Base-by-base conservation (phyloP, 1,284 basidiomycete genomes). In the Cyathus pygmaeus region DNA sequence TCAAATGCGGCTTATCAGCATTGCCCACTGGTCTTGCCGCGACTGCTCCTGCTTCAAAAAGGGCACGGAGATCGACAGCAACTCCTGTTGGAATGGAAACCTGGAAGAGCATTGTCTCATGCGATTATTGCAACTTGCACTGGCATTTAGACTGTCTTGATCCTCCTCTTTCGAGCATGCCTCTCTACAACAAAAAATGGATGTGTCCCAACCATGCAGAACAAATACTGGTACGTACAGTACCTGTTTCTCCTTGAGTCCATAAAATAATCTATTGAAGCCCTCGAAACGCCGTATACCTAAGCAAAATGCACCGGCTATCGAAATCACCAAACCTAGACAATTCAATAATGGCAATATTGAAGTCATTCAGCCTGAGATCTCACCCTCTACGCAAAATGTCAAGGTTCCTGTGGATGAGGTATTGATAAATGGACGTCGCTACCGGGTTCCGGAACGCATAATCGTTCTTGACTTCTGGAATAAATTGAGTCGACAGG, bases 141-240 rank as follows among this genome's bases (percentile, higher is more conserved):
- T 99, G 97, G 94, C 97, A 99, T 76, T 86, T 99, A 58, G 97
- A 99, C 76, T 99, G 97, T 73, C 83, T 99, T 33, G 91, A 94
- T 69, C 98, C 97, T 21, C 97, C 98, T 2, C 81, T 98, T 67
- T 84, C 91, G 23, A 85, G 85, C 50, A 91, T 99, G 88, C 98
- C 98, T 3, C 87, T 91, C 27, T 88, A 92, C 59, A 89, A 89
- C 65, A 91, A 91, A 80, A 98, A 96, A 78, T 99, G 98, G 97
- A 98, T 97, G 94, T 99, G 97, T 79, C 98, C 98, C 2, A 95
- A 96, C 71, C 97, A 99, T 75, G 90, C 90, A 29, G 94, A 97
- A 63, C 89, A 90, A 64, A 85, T 92, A 60, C 76, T 93, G 63
- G 92, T 93, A 71, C 74, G 89, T 72, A 49, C 27, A 41, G 36